Base-by-base conservation (phyloP, 305 asterid species). In the Rubia tinctorum region DNA sequence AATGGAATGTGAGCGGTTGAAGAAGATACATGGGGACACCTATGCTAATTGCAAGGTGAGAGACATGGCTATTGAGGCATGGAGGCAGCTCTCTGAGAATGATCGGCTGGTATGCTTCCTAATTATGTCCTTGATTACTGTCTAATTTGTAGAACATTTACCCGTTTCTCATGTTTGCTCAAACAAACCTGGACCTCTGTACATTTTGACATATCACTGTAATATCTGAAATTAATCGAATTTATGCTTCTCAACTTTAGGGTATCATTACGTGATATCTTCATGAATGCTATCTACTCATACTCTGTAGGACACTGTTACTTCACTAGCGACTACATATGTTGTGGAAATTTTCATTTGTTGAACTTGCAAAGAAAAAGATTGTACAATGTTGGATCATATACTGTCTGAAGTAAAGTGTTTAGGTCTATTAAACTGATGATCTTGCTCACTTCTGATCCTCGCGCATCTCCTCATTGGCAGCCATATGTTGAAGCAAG, bases 401-500 rank as follows among this genome's bases (percentile, higher is more conserved):
- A 30, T 51, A 55, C 45, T 51, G 23, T 51, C 22, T 13, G 27
- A 58, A 13, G 27, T 63, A 20, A 42, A 23, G 42, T 34, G 15
- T 22, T 13, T 47, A 43, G 6, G 7, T 5, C 40, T 44, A 22
- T 43, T 44, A 55, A 23, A 44, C 27, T 20, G 43, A 11, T 5
- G 18, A n/a, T 64, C 47, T 10, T 69, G 40, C 14, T 27, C 71
- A 6, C 30, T 14, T 68, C 59, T 73, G 55, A 65, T 64, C 10
- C 20, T 42, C 25, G 39, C 17, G 7, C 62, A 20, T 20, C 4
- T 71, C 30, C 70, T 72, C 25, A 30, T 68, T 49, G 70, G 66
- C 90, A 88, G 97, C 91, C 92, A 8, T 89, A 80, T 68, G 23
- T 82, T 1, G 92, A 88, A 70, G 96, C 91, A 27, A 78, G 88